Conservation (phyloP, 805 yeast species). For the Ogataea paraovalis region DNA sequence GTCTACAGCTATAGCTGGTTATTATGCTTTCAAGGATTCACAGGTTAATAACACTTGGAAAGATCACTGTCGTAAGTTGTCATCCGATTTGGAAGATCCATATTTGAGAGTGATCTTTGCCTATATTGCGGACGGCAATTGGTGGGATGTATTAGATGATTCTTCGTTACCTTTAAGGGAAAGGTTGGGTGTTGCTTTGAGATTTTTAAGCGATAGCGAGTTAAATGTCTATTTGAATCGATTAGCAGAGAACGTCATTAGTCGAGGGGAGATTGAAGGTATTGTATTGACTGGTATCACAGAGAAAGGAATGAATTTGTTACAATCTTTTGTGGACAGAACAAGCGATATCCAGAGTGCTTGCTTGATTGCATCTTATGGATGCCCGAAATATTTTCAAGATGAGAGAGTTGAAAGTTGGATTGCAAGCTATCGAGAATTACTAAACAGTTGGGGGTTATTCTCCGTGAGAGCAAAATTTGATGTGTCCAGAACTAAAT, state of each 20-base stretch:
- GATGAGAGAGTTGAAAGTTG: slow-evolving; percentile 75
- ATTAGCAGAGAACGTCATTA: slow-evolving; percentile 66
- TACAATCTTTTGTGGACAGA: slow-evolving; percentile 84
- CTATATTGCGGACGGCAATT: slow-evolving; percentile 86
- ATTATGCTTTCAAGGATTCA: slow-evolving; percentile 59
- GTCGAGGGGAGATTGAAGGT: slow-evolving; percentile 86
- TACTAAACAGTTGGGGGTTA: slow-evolving; percentile 77
- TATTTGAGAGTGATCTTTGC: slow-evolving; percentile 91
- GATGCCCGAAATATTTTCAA: slow-evolving; percentile 75
- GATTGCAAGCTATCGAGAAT: slow-evolving; percentile 63
- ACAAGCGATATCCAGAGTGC: slow-evolving; percentile 93
- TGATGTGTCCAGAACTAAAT: slow-evolving; percentile 71
- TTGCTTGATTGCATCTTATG: slow-evolving; percentile 72
- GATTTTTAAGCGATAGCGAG: slow-evolving; percentile 79
- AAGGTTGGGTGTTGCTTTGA: slow-evolving; percentile 82
- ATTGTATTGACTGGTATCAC: slow-evolving; percentile 89
- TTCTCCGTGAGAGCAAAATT: slow-evolving; percentile 78
- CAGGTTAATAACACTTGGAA: slow-evolving; percentile 78
- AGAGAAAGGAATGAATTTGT: slow-evolving; percentile 70
- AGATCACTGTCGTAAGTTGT: slow-evolving; percentile 83
- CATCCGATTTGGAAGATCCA: slow-evolving; percentile 86
- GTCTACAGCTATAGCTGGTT: slow-evolving; percentile 93
- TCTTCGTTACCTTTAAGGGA: slow-evolving; percentile 84
- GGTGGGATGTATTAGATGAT: slow-evolving; percentile 95
- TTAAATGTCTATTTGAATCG: slow-evolving; percentile 66